Percentiles rank a stretch among this genome's conserved stretches.
Conservation (phyloP, 257 asterid species). For the Plantago major region DNA sequence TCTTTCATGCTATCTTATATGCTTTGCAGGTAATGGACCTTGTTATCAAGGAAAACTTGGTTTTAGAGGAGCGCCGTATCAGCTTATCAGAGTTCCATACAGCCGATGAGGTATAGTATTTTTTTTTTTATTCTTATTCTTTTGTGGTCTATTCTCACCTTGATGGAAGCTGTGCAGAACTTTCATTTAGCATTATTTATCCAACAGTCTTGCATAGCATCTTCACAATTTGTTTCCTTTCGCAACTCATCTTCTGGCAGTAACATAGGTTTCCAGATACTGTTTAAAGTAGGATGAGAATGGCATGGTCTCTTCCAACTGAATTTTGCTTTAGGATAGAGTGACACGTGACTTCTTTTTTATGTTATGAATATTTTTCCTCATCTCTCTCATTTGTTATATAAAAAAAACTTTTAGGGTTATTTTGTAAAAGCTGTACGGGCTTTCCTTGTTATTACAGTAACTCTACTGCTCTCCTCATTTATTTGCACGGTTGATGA, state of each 20-base stretch:
- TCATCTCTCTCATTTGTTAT: conserved; percentile 3
- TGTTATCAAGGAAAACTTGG: conserved; percentile 48
- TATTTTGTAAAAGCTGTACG: not conserved
- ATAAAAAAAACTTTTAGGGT: not conserved
- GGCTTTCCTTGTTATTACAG: not conserved
- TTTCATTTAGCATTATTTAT: too few relatives aligned
- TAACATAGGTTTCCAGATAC: not conserved
- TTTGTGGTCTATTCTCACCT: not conserved
- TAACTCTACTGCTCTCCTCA: conserved; percentile 1
- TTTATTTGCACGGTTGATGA: not conserved
- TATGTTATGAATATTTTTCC: not conserved
- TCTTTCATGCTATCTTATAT: not conserved
- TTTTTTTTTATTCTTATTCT: not conserved
- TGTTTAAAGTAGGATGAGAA: too few relatives aligned
- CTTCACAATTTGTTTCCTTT: not conserved
- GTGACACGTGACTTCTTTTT: not conserved
- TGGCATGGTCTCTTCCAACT: not conserved
- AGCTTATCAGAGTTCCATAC: conserved; percentile 87
- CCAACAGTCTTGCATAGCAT: not conserved
- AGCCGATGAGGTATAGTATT: conserved; percentile 69
- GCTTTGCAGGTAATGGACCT: conserved; percentile 71
- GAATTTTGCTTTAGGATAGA: conserved; percentile 3
- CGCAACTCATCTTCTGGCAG: not conserved
- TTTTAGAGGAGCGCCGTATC: conserved; percentile 57
- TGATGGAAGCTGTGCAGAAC: not conserved